These are phyloP conservation scores for Eucalyptus marginata DNA, from an alignment of 345 rosid species.

Conservation along the genomic window DNA sequence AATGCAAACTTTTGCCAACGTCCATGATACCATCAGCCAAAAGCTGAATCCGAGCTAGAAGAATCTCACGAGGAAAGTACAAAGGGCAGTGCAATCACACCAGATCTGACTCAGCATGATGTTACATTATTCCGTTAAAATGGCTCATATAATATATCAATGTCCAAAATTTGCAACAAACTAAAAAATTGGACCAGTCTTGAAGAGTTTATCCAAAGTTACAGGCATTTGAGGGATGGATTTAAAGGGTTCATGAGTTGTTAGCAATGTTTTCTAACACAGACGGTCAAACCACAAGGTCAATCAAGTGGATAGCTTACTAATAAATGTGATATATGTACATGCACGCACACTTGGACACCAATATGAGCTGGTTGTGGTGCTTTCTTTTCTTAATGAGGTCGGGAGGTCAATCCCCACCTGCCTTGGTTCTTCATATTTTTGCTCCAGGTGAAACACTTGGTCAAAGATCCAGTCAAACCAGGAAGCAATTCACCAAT, in stretches of 20 bases:
- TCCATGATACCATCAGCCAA: background rate
- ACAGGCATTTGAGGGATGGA: background rate
- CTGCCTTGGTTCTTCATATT: background rate
- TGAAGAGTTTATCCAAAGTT: background rate
- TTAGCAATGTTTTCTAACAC: background rate
- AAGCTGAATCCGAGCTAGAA: background rate
- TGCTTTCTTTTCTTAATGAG: background rate
- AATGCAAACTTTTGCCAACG: background rate
- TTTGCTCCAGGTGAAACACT: background rate
- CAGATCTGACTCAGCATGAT: background rate
- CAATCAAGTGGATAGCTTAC: background rate
- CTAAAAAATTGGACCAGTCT: background rate
- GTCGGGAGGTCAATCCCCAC: background rate
- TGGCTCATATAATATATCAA: background rate
- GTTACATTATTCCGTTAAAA: background rate
- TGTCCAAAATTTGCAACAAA: background rate
- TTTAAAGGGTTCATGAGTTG: background rate
- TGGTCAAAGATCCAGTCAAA: background rate
- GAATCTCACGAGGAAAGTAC: background rate
- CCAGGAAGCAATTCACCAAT: background rate
- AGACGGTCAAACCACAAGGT: fast-evolving
- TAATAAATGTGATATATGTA: background rate
- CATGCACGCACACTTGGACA: background rate
- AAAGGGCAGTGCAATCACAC: background rate
- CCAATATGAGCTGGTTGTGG: background rate